These are phyloP conservation scores for Xylariales sp. DNA, from an alignment of 2,329 filamentous ascomycete genomes.

Conservation along the genomic window DNA sequence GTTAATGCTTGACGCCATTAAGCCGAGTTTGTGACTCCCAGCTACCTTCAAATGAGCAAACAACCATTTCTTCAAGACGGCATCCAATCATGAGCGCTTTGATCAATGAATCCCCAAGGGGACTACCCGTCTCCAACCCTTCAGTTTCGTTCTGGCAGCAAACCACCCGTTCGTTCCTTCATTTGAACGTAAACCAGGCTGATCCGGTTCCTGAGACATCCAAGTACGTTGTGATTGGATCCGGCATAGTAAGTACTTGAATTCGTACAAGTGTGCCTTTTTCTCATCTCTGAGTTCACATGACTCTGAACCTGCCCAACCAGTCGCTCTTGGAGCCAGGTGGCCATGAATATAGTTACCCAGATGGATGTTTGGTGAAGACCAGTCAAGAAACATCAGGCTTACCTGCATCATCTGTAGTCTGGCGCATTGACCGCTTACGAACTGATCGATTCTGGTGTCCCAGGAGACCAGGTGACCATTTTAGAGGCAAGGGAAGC, in stretches of 20 bases:
- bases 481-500: slow-evolving; percentile 40
- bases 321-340: no score
- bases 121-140: slow-evolving; percentile 17
- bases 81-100: background rate
- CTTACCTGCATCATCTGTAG: no score
- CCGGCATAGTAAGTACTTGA: slow-evolving; percentile 38
- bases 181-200: slow-evolving; percentile 32
- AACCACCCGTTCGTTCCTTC: slow-evolving; percentile 35
- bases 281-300: no score
- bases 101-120: background rate
- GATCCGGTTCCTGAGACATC: slow-evolving; percentile 20
- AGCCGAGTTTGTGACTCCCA: no score
- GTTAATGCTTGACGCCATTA: no score
- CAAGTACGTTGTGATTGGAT: slow-evolving; percentile 36
- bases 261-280: no score
- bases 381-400: no score
- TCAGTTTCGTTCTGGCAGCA: slow-evolving; percentile 36
- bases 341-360: no score
- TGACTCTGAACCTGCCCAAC: no score
- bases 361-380: no score
- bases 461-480: slow-evolving; percentile 26
- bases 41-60: no score
- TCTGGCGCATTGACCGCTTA: slow-evolving; percentile 33
- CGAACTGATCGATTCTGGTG: slow-evolving; percentile 30
- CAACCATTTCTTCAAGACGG: no score